Base-by-base conservation (phyloP, 2,329 filamentous ascomycete species). In the Phyllosticta citriasiana region DNA sequence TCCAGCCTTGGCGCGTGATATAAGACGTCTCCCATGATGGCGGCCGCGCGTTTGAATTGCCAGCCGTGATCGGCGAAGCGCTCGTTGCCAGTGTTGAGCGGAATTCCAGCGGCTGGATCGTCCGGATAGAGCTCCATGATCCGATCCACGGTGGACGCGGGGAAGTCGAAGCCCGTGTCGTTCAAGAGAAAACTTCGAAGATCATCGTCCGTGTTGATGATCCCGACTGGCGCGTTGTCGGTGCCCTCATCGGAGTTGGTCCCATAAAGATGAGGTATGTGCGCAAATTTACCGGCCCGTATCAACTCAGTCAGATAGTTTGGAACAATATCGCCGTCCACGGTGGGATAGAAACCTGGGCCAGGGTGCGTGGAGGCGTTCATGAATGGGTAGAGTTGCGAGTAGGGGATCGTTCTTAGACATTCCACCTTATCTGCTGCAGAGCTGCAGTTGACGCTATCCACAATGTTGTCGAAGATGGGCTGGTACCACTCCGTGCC, bases 61-160 rank as follows among this genome's bases (percentile, higher is more conserved):
- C 66, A 65, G 0, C 72, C 71, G 26, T 70, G 65, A 16, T 67
- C 69, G 50, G 69, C 66, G 60, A 73, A 74, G 19, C 68, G 66
- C 57, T 72, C 67, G 0, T 55, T 57, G 12, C 61, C 57, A 8
- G 61, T 63, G 54, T 60, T 56, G 54, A 54, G 52, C 24, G 61
- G 61, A 50, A 59, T 57, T 30, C 61, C 57, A 6, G 19, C 4
- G 6, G 58, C 24, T 2, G 61, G 55, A 30, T 60, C 52, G 53
- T 63, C 61, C 3, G 61, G 61, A 51, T 63, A 63, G 25, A 57
- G 54, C 10, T 19, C n/a, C 25, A 63, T 54, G 57, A 63, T 50
- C 10, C 55, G 54, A 50, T 55, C 51, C 40, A 61, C 53, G 40
- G 59, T 47, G 26, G 54, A 2, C 0, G 27, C 12, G 4, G 59